phyloP scores from a whole-genome alignment of 2,329 filamentous ascomycete genomes.

The Alternaria consortialis region DNA sequence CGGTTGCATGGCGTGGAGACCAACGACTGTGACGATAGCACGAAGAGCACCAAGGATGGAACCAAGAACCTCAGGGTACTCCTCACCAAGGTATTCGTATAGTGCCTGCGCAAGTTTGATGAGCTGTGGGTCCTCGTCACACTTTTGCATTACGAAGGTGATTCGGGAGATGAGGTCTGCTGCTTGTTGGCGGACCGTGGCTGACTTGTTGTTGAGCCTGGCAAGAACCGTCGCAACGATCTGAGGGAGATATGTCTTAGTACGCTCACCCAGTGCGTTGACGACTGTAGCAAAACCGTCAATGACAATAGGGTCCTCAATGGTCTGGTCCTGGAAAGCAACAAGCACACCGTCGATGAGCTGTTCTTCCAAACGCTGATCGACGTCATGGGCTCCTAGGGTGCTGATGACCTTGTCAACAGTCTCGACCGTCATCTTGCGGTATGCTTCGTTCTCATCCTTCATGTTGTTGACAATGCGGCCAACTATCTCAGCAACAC shows the following conservation, averaged over 20 bases:
- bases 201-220: constrained; percentile 96
- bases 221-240: constrained; percentile 97
- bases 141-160: constrained; percentile 99
- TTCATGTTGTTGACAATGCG: constrained; percentile 94
- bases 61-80: constrained; percentile 96
- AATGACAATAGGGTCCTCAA: constrained; percentile 94
- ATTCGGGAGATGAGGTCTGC: constrained; percentile 96
- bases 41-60: constrained; percentile 95
- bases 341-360: constrained; percentile 95
- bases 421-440: constrained; percentile 99
- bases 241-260: constrained; percentile 95
- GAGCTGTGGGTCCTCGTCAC: constrained; percentile 94
- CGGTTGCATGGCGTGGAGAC: constrained; percentile 97
- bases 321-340: constrained; percentile 97
- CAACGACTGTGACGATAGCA: constrained; percentile 96
- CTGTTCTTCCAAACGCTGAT: constrained; percentile 89
- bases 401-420: constrained; percentile 96
- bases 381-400: constrained; percentile 91
- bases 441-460: constrained; percentile 96
- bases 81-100: constrained; percentile 98
- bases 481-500: constrained; percentile 92
- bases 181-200: constrained; percentile 94
- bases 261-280: constrained; percentile 89
- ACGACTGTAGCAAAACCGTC: constrained; percentile 98
- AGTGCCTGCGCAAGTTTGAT: constrained; percentile 93